Base-by-base conservation (phyloP, 1,139 yeast genomes). In the Entelexis paramagnoliae region DNA sequence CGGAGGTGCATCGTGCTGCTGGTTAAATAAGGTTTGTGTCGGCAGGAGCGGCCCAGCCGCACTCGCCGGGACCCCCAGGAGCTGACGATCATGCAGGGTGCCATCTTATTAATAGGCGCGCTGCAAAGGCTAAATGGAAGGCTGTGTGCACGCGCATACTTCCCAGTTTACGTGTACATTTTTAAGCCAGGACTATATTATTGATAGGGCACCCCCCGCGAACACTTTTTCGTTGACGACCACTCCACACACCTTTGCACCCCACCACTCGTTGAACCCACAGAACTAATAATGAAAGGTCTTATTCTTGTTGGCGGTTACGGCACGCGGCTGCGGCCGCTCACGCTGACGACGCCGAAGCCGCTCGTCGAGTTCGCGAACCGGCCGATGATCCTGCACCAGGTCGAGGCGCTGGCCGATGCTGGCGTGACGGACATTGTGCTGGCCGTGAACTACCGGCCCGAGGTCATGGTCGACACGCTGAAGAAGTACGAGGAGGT, bases 371-470 rank as follows among this genome's bases (percentile, higher is more conserved):
- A 93, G 74, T 91, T 91, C 66, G 98, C 88, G 69, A 91, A 91
- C 84, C 85, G 93, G 76, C 97, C 98, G 66, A 71, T 71, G 73
- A 71, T 71, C 54, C 76, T 87, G 66, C 98, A 93, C 72, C 99
- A 93, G 76, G 88, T 93, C 67, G 97, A 91, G 75, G 96, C 97
- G 51, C 78, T 93, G 62, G 96, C 98, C 58, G 82, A 83, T 60
- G 98, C 98, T 63, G 99, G 99, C 69, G 96, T 91, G 69, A 93
- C 96, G 58, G 99, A 93, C 72, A 89, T 93, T 65, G 98, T 93
- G 49, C 76, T 93, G 64, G 99, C 99, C 58, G 99, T 93, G 64
- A 93, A 91, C 81, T 93, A 93, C 80, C 84, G 96, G 72, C 98
- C 99, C 58, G 98, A 93, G 74, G 95, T 88, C 61, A 93, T 93